Percentiles rank a stretch among this genome's conserved stretches.
These are phyloP conservation scores for Lithocarpus polystachyus DNA, from an alignment of 306 rosid genomes.

Conservation along the genomic window DNA sequence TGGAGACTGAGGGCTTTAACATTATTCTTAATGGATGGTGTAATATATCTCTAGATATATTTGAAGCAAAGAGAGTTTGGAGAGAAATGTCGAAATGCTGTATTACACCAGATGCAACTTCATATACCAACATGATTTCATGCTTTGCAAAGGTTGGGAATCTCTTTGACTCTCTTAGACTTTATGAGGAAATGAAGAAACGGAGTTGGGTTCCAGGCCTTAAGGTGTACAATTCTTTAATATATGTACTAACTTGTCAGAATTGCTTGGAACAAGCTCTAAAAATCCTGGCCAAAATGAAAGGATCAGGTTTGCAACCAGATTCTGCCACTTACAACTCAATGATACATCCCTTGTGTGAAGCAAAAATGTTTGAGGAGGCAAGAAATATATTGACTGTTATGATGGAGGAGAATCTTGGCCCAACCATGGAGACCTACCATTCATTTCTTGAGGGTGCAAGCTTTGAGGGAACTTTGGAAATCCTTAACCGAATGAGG, in stretches of 20 bases:
- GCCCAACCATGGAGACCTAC: conserved; percentile 70
- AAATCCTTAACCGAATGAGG: conserved; percentile 61
- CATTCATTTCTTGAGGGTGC: conserved; percentile 71
- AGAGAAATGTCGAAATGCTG: conserved; percentile 79
- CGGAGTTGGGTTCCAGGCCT: conserved; percentile 58
- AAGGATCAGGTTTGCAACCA: conserved; percentile 66
- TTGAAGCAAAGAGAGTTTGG: conserved; percentile 88
- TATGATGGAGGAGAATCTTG: conserved; percentile 59
- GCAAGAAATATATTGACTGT: conserved; percentile 56
- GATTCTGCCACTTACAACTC: conserved; percentile 72
- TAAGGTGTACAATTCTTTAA: conserved; percentile 67
- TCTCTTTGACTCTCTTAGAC: conserved; percentile 86
- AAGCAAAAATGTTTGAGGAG: conserved; percentile 51
- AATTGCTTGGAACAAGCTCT: conserved; percentile 83
- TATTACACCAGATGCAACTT: conserved; percentile 64
- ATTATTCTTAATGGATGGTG: conserved; percentile 89
- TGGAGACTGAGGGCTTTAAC: conserved; percentile 62
- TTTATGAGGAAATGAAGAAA: conserved; percentile 85
- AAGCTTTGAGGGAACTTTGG: conserved; percentile 59
- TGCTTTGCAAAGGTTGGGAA: conserved; percentile 80
- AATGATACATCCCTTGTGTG: conserved; percentile 70
- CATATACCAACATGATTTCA: conserved; percentile 79
- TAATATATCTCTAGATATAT: conserved; percentile 53
- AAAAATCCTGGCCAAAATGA: conserved; percentile 61
- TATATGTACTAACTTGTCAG: conserved; percentile 52